Evolutionary conservation across 257 asterid species (phyloP), one percentile per base, ranked within the genome.

Genomic region (Buddleja alternifolia): DNA sequence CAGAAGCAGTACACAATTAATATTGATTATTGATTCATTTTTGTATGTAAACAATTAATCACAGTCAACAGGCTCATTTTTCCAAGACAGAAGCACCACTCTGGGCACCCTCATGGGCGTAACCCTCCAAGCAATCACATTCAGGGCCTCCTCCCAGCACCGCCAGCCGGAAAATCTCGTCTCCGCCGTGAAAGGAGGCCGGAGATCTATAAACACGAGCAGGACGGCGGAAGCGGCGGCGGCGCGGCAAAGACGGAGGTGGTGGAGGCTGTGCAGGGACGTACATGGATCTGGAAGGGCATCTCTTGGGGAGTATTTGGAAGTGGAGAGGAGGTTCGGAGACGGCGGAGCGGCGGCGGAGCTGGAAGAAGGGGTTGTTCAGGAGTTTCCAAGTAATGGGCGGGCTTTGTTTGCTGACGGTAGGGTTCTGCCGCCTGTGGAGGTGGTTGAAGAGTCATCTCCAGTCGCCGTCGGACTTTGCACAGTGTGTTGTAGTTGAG

Each of bases 61-160:
- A 6, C 89, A 93, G 97, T 93, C 99, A 19, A 93, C 99, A 50
- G 97, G 99, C 21, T 93, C 99, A 3, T 93, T 93, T 80, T 93
- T 93, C 78, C 99, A 87, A 77, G 99, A 93, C 82, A 82, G 89
- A 76, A 93, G 97, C 78, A 93, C 91, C 3, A 80, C 95, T 0
- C 60, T 93, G 17, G 99, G 99, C 16, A 86, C 90, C 0, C 80
- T 93, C 10, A 90, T 93, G 99, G 99, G 99, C 14, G 96, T 93
- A 0, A 86, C 86, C 0, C 78, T 85, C 71, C 96, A 90, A 10
- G 90, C 96, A 60, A 77, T 88, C 67, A 77, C 97, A 4, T 88
- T 86, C 74, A 10, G 95, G 58, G 86, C 97, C 4, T 75, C 92
- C 0, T 86, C 96, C 20, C 95, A 84, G 71, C 70, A 82, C 79